Evolutionary conservation across 2,329 filamentous ascomycete genomes (phyloP).

Genomic region (Fusarium citri): DNA sequence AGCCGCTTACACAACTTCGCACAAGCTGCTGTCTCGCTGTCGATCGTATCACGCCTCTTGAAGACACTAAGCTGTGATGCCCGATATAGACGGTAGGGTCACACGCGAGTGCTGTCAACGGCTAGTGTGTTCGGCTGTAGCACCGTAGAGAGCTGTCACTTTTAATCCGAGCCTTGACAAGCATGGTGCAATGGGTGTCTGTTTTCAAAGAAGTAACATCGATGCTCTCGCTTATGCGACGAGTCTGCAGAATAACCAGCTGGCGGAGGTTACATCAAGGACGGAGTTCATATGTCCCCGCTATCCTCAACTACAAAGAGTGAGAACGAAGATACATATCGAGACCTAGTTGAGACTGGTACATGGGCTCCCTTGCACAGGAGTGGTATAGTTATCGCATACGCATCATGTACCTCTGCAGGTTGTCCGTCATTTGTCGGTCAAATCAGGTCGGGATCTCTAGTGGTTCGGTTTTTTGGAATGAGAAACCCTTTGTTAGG

Average conservation of each 20-base stretch:
- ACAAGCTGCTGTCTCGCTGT: slow-evolving; percentile 31
- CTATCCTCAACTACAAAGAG: slow-evolving; percentile 13
- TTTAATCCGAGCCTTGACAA: slow-evolving; percentile 3
- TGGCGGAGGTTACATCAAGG: slow-evolving; percentile 31
- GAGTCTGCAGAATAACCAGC: slow-evolving; percentile 9
- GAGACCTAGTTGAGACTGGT: slow-evolving; percentile 15
- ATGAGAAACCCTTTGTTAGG: slow-evolving; percentile 19
- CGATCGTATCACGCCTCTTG: slow-evolving; percentile 38
- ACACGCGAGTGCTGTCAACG: slow-evolving; percentile 30
- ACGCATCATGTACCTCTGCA: slow-evolving; percentile 6
- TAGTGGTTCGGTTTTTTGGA: slow-evolving; percentile 18
- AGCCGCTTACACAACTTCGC: slow-evolving; percentile 43
- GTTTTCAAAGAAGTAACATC: not conserved
- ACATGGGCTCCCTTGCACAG: slow-evolving; percentile 22
- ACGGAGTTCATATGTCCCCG: slow-evolving; percentile 17
- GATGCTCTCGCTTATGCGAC: slow-evolving; percentile 16
- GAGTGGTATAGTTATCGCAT: slow-evolving; percentile 15
- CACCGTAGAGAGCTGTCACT: slow-evolving; percentile 27
- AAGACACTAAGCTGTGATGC: slow-evolving; percentile 24
- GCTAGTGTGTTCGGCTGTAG: slow-evolving; percentile 24
- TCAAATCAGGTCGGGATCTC: slow-evolving; percentile 14
- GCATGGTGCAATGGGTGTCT: not conserved
- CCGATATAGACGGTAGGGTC: slow-evolving; percentile 32
- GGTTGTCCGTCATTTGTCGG: slow-evolving; percentile 10
- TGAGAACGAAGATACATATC: slow-evolving; percentile 9